A percentile compares a stretch with the other conserved stretches of the same genome.
Conservation (phyloP, 495 filamentous ascomycete genomes). For the Barbatosphaeria neglecta region DNA sequence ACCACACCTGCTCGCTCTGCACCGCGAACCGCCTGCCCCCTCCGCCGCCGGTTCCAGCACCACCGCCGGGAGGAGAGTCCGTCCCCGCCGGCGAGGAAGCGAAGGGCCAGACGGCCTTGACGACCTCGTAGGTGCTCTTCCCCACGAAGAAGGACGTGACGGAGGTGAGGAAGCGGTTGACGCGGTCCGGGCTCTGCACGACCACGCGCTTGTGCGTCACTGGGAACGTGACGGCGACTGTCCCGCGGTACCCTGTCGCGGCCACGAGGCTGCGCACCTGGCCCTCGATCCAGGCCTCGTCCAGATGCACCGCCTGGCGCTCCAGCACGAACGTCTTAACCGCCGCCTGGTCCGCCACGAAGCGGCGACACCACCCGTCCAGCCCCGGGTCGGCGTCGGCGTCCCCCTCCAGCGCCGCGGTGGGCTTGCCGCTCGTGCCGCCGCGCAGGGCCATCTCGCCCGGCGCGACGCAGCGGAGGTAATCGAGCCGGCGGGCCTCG, state of each 20-base stretch:
- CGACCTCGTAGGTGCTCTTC: conserved; percentile 37
- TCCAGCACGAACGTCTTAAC: conserved; percentile 40
- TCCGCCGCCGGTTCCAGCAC: conserved; percentile 27
- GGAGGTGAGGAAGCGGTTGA: conserved; percentile 31
- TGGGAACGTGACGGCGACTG: conserved; percentile 37
- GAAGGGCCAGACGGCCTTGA: conserved; percentile 38
- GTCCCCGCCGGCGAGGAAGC: conserved; percentile 25
- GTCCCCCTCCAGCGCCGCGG: conserved; percentile 21
- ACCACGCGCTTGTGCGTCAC: conserved; percentile 36
- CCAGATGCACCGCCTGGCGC: conserved; percentile 37
- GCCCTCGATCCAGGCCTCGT: conserved; percentile 39
- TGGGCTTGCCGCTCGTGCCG: conserved; percentile 19
- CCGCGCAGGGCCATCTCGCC: conserved; percentile 38
- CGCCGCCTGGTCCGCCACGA: conserved; percentile 30
- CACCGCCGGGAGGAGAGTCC: too few relatives aligned
- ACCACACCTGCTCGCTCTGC: conserved; percentile 43
- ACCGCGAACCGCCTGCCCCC: conserved; percentile 27
- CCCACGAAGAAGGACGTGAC: conserved; percentile 28
- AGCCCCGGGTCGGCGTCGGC: conserved; percentile 28
- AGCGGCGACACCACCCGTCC: conserved; percentile 37
- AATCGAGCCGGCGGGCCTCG: conserved; percentile 32
- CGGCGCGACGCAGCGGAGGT: conserved; percentile 36
- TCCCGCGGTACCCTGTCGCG: conserved; percentile 31
- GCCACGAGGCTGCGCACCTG: conserved; percentile 36
- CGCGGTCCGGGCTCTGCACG: conserved; percentile 35